phyloP scores from a whole-genome alignment of 495 filamentous ascomycete species.

The Aspergillus nanangensis region DNA sequence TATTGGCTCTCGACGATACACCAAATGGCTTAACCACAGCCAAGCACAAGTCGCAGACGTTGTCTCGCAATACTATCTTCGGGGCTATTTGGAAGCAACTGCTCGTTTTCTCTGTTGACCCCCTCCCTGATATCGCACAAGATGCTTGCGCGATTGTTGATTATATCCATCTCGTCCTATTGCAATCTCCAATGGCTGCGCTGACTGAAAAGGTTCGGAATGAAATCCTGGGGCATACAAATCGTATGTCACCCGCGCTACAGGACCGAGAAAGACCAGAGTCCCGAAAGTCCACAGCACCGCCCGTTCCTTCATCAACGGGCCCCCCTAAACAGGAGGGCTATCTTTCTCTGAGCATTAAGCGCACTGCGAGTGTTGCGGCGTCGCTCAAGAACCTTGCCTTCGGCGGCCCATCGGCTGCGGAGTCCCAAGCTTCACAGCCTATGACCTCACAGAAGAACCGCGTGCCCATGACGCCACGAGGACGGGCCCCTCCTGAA shows the following conservation, averaged over 20 bases:
- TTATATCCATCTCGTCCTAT: constrained; percentile 69
- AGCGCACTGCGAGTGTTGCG: constrained; percentile 68
- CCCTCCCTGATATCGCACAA: constrained; percentile 87
- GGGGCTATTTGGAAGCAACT: constrained; percentile 92
- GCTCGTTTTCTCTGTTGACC: constrained; percentile 84
- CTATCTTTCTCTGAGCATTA: constrained; percentile 59
- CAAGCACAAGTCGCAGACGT: constrained; percentile 23
- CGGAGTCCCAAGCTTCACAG: constrained; percentile 26
- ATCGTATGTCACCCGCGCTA: constrained; percentile 44
- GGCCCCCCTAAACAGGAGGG: constrained; percentile 54
- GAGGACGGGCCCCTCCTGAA: constrained; percentile 60
- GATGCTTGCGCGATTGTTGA: constrained; percentile 79
- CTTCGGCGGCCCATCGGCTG: constrained; percentile 43
- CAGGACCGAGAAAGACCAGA: constrained; percentile 37
- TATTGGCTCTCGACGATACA: constrained; percentile 9
- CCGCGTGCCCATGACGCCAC: constrained; percentile 44
- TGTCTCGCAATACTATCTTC: constrained; percentile 85
- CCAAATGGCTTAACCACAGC: constrained; percentile 6
- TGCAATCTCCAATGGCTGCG: constrained; percentile 69
- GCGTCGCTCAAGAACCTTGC: constrained; percentile 66
- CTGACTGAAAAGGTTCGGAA: constrained; percentile 69
- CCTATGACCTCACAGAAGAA: constrained; percentile 29
- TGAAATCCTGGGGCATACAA: constrained; percentile 63
- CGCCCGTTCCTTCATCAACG: constrained; percentile 47
- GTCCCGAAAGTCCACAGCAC: constrained; percentile 35